Conservation (phyloP, 2,329 filamentous ascomycete genomes). For the Phaeosphaeriaceae sp. region DNA sequence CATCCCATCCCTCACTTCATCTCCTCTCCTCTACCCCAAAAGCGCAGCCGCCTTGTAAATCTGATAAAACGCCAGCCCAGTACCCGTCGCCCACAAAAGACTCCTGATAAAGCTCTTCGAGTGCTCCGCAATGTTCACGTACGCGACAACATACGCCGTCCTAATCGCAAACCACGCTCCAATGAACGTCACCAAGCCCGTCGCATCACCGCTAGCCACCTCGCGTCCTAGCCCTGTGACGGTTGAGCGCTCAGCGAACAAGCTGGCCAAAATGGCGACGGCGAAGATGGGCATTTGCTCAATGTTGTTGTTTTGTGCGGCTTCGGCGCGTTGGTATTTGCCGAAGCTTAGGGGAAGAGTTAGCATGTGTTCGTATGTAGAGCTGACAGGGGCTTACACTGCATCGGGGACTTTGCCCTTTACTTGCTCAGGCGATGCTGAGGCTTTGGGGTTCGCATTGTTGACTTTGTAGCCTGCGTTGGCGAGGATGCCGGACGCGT, state of each 20-base stretch:
- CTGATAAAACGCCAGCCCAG: constrained; percentile 23
- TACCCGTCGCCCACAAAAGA: constrained; percentile 18
- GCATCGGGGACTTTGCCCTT: constrained; percentile 36
- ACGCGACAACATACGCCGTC: constrained; percentile 27
- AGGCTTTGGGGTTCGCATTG: constrained; percentile 36
- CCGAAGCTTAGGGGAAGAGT: constrained; percentile 16
- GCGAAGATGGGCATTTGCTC: constrained; percentile 38
- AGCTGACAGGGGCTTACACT: constrained; percentile 12
- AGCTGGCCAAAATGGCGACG: constrained; percentile 28
- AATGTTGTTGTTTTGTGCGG: constrained; percentile 31
- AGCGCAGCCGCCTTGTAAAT: constrained; percentile 33
- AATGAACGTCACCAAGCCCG: constrained; percentile 30
- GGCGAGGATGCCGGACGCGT: constrained; percentile 22
- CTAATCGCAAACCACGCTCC: constrained; percentile 26
- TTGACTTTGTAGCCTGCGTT: constrained; percentile 29
- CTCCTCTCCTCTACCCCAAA: constrained; percentile 15
- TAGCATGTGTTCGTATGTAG: not conserved
- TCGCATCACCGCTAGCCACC: constrained; percentile 20
- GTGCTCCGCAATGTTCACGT: constrained; percentile 28
- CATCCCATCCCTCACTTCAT: not conserved
- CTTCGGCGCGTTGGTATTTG: constrained; percentile 38
- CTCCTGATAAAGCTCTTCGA: constrained; percentile 29
- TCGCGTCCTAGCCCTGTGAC: constrained; percentile 18
- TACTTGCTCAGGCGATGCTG: constrained; percentile 24
- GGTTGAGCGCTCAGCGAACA: constrained; percentile 32